Percentiles rank a stretch among this genome's conserved stretches.
Conservation (phyloP, 2,329 filamentous ascomycete species). For the Penicillium decumbens region DNA sequence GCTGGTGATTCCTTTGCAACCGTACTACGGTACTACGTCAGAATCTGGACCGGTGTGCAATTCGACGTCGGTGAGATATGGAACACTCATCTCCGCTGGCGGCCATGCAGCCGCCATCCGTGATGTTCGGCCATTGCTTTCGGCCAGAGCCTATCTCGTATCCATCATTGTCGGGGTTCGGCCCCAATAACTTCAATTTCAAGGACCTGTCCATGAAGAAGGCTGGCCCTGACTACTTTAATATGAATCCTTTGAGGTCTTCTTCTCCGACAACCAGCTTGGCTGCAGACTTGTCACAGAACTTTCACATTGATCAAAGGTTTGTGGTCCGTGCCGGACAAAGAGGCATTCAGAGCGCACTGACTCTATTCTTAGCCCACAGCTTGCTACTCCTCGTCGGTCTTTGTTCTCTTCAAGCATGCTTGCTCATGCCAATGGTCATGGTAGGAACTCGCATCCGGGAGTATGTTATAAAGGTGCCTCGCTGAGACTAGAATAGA, state of each 20-base stretch:
- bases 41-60: conserved; percentile 9
- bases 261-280: conserved; percentile 89
- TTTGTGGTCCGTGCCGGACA: conserved; percentile 45
- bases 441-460: conserved; percentile 47
- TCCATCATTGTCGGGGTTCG: conserved; percentile 54
- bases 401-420: conserved; percentile 75
- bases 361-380: conserved; percentile 60
- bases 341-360: conserved; percentile 20
- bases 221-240: conserved; percentile 72
- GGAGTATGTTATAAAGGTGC: background rate
- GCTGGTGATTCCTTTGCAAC: background rate
- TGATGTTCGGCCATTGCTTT: conserved; percentile 61
- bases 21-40: conserved; percentile 17
- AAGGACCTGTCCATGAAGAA: conserved; percentile 68
- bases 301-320: conserved; percentile 95
- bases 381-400: conserved; percentile 74
- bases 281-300: conserved; percentile 90
- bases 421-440: conserved; percentile 55
- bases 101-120: conserved; percentile 74
- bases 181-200: conserved; percentile 68
- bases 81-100: conserved; percentile 91
- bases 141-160: conserved; percentile 53
- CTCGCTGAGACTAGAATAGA: conserved; percentile 36
- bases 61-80: conserved; percentile 51
- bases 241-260: conserved; percentile 67